Evolutionary conservation across 2,329 filamentous ascomycete species (phyloP).

Genomic region (Fusarium irregulare): DNA sequence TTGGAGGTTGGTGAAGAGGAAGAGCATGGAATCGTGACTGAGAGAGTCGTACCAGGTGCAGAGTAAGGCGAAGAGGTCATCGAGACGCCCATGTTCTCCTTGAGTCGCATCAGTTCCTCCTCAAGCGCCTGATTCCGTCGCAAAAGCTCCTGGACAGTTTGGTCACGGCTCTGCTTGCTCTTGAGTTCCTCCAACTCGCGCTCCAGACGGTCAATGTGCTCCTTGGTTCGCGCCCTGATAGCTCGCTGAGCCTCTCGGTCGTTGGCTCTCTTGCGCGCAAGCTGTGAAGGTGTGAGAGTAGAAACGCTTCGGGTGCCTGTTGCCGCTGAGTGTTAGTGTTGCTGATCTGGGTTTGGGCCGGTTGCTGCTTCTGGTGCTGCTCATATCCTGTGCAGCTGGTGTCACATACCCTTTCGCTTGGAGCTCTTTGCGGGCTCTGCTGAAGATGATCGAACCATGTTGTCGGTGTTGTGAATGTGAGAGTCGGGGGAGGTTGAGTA

Average conservation of each 20-base stretch:
- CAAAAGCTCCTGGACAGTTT: constrained; percentile 63
- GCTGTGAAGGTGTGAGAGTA: constrained; percentile 86
- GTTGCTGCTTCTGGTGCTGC: constrained; percentile 5
- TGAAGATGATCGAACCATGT: constrained; percentile 57
- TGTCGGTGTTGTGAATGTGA: constrained; percentile 31
- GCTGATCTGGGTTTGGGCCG: constrained; percentile 4
- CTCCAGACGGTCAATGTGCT: constrained; percentile 84
- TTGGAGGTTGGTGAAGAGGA: not conserved
- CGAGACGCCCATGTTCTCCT: constrained; percentile 58
- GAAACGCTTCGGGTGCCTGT: constrained; percentile 80
- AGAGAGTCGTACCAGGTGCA: constrained; percentile 51
- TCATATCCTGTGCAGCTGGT: not conserved
- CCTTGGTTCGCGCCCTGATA: constrained; percentile 86
- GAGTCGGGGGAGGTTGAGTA: constrained; percentile 25
- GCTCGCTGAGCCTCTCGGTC: constrained; percentile 90
- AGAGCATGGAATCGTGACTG: constrained; percentile 7
- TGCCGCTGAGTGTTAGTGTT: constrained; percentile 20
- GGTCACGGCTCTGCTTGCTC: constrained; percentile 60
- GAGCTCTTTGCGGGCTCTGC: constrained; percentile 56
- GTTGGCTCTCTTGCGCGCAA: constrained; percentile 90
- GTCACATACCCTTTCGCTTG: constrained; percentile 59
- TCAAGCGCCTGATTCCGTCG: constrained; percentile 66
- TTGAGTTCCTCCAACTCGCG: constrained; percentile 78
- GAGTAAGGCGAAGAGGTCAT: constrained; percentile 56
- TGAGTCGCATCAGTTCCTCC: constrained; percentile 61